These are phyloP conservation scores for Russula griseocarnosa DNA, from an alignment of 768 basidiomycete genomes.

Conservation along the genomic window DNA sequence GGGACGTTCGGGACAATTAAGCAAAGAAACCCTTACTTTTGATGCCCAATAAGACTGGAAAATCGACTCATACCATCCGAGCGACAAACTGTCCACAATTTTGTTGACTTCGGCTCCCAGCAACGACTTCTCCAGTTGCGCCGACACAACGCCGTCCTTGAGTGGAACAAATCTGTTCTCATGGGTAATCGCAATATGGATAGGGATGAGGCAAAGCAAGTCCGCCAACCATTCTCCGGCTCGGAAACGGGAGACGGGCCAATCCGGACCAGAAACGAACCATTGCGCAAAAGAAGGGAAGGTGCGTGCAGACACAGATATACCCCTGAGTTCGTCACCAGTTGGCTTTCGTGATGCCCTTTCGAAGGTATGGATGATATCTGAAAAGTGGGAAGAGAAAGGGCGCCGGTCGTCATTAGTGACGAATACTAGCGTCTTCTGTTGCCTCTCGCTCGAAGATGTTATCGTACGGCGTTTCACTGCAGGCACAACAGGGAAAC, in stretches of 20 bases:
- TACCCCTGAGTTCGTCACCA: conserved; percentile 41
- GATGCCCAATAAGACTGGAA: conserved; percentile 60
- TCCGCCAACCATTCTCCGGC: conserved; percentile 63
- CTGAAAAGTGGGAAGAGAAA: conserved; percentile 43
- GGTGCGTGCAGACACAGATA: conserved; percentile 37
- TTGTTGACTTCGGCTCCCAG: conserved; percentile 57
- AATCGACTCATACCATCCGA: conserved; percentile 65
- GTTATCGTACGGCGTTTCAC: conserved; percentile 20
- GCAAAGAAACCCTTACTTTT: conserved; percentile 38
- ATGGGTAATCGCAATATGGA: conserved; percentile 55
- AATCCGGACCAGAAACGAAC: conserved; percentile 18
- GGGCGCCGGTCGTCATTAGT: conserved; percentile 38
- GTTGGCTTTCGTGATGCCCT: conserved; percentile 50
- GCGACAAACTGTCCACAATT: conserved; percentile 53
- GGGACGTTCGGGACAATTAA: not conserved
- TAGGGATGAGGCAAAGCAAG: conserved; percentile 58
- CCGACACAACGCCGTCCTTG: conserved; percentile 53
- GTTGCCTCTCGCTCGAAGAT: conserved; percentile 31
- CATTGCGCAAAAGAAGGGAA: conserved; percentile 32
- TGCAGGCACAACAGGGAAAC: conserved; percentile 20
- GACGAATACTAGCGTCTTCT: conserved; percentile 43
- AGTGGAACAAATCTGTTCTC: conserved; percentile 62
- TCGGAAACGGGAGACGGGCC: conserved; percentile 39
- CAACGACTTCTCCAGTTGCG: conserved; percentile 49
- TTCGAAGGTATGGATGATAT: conserved; percentile 48